phyloP scores from a whole-genome alignment of 164 flowering plant genomes.

The Saururus chinensis region DNA sequence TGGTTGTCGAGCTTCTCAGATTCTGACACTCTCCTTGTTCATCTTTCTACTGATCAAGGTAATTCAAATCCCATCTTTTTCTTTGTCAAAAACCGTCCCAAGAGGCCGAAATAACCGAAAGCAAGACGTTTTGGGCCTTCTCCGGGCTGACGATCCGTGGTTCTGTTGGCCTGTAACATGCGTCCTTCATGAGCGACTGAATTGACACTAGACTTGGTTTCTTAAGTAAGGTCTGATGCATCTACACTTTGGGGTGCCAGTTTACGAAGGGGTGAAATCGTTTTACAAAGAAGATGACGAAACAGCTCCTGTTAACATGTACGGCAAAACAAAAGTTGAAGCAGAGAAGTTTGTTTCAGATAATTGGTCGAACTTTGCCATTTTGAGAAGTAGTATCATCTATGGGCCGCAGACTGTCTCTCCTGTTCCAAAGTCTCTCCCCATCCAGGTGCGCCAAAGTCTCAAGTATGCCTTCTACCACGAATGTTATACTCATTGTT shows the following conservation, averaged over 20 bases:
- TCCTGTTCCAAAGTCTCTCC: constrained; percentile 82
- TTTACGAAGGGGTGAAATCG: constrained; percentile 86
- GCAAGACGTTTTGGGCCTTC: neutral
- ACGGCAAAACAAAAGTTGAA: constrained; percentile 83
- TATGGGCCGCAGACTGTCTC: constrained; percentile 78
- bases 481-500: neutral
- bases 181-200: too few relatives aligned
- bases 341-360: constrained; percentile 62
- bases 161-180: too few relatives aligned
- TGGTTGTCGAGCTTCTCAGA: constrained; percentile 59
- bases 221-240: neutral
- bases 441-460: constrained; percentile 53
- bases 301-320: constrained; percentile 71
- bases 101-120: neutral
- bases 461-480: neutral
- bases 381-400: constrained; percentile 92
- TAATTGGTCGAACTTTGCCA: constrained; percentile 63
- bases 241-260: constrained; percentile 24
- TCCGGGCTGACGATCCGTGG: too few relatives aligned
- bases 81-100: neutral
- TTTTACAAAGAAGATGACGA: constrained; percentile 93
- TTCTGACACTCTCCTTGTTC: constrained; percentile 46
- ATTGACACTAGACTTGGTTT: too few relatives aligned
- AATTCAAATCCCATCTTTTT: neutral
- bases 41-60: constrained; percentile 97